phyloP scores from a whole-genome alignment of 108 stramenopile species.

The Epithemia pelagica region DNA sequence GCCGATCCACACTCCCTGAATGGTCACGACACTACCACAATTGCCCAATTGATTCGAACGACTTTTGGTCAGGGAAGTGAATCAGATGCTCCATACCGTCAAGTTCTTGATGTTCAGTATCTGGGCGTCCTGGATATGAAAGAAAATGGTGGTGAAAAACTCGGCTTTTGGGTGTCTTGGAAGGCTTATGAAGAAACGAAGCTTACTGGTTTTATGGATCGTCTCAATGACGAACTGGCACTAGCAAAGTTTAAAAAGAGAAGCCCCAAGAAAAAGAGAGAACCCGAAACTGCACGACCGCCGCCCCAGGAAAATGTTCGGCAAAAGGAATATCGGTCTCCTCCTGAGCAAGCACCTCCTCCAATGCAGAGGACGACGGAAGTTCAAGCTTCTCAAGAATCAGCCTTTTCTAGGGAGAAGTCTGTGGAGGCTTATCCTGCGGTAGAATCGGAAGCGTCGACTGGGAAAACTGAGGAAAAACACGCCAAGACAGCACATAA shows the following conservation, averaged over 20 bases:
- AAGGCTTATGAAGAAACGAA: background rate
- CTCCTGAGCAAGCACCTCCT: too few species aligned
- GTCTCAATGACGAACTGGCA: background rate
- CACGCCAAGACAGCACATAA: background rate
- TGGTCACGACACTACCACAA: background rate
- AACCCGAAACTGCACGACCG: background rate
- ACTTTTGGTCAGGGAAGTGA: background rate
- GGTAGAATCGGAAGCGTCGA: background rate
- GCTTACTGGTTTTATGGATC: background rate
- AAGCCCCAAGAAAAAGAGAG: background rate
- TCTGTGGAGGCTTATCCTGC: background rate
- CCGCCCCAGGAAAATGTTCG: background rate
- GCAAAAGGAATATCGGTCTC: too few species aligned
- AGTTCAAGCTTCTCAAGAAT: background rate
- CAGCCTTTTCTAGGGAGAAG: background rate
- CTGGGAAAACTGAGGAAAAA: background rate
- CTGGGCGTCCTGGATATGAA: background rate
- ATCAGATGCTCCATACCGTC: background rate
- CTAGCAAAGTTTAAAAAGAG: background rate
- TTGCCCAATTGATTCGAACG: background rate
- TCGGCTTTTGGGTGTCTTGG: background rate
- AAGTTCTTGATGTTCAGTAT: background rate
- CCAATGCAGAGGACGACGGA: background rate
- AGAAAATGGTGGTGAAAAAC: background rate
- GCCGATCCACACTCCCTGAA: background rate